Conservation (phyloP, 192 early-diverging fungal species). For the Coemansia sp. region DNA sequence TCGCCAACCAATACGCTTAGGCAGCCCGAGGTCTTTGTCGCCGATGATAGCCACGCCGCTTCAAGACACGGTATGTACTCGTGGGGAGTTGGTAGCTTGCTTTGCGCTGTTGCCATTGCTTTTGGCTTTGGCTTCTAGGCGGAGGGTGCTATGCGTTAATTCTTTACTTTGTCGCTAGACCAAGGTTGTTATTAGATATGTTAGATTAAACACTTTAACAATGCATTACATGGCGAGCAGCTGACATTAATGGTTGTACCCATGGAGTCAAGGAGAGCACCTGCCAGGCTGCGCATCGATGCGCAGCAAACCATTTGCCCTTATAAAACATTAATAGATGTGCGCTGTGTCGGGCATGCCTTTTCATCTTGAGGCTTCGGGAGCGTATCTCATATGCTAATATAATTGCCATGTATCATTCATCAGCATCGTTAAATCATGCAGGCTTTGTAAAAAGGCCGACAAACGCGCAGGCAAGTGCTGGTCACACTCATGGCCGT, state of each 20-base stretch:
- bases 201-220: background rate
- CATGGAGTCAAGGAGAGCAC: background rate
- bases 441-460: background rate
- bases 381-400: background rate
- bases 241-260: background rate
- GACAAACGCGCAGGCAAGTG: background rate
- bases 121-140: slow-evolving; percentile 25
- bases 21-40: slow-evolving; percentile 1
- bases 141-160: background rate
- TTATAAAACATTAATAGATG: background rate
- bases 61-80: slow-evolving; percentile 3
- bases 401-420: background rate
- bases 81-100: slow-evolving; percentile 15
- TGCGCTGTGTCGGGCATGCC: background rate
- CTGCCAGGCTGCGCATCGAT: background rate
- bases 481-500: background rate
- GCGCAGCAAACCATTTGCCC: background rate
- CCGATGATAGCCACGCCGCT: background rate
- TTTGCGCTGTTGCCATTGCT: slow-evolving; percentile 7
- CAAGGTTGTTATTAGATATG: background rate
- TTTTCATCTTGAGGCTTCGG: background rate
- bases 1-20: background rate
- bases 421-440: background rate
- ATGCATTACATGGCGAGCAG: background rate
- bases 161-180: background rate